Evolutionary conservation across 148 eudicot genomes (phyloP).

Genomic region (Dysphania ambrosioides): DNA sequence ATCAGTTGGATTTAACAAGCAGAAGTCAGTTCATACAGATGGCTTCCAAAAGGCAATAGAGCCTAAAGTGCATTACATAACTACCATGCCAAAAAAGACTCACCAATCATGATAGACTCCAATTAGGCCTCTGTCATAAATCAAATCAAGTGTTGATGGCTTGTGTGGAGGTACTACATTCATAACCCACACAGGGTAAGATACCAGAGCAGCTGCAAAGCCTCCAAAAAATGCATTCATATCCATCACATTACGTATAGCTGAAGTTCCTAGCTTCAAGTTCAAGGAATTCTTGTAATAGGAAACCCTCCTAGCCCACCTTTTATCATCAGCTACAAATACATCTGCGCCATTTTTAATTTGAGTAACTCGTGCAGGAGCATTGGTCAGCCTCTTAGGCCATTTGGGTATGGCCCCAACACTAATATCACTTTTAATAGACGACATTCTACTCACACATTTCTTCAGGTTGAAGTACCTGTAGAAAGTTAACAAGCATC

Average conservation of each 20-base stretch:
- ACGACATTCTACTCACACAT: constrained; percentile 75
- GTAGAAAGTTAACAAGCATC: constrained; percentile 21
- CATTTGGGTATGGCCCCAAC: constrained; percentile 84
- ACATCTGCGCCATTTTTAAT: constrained; percentile 72
- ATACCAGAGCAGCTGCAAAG: constrained; percentile 79
- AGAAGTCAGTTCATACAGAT: background rate
- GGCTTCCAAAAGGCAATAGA: background rate
- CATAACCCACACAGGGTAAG: constrained; percentile 99
- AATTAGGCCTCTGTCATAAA: constrained; percentile 87
- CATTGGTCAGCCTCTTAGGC: constrained; percentile 78
- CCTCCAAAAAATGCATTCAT: constrained; percentile 98
- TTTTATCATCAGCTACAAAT: constrained; percentile 77
- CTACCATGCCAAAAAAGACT: constrained; percentile 34
- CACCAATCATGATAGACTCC: constrained; percentile 96
- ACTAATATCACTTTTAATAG: constrained; percentile 59
- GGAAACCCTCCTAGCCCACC: constrained; percentile 75
- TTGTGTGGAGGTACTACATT: constrained; percentile 87
- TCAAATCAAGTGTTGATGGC: constrained; percentile 69
- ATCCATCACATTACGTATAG: constrained; percentile 92
- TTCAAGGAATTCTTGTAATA: constrained; percentile 74
- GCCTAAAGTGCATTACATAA: background rate
- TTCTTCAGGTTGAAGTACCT: constrained; percentile 87
- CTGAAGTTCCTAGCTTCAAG: constrained; percentile 67
- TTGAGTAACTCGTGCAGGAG: constrained; percentile 67
- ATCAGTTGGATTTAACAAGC: background rate